Evolutionary conservation across 805 yeast genomes (phyloP), one percentile per base, ranked within the genome.

Genomic region (Metschnikowia rubicola): DNA sequence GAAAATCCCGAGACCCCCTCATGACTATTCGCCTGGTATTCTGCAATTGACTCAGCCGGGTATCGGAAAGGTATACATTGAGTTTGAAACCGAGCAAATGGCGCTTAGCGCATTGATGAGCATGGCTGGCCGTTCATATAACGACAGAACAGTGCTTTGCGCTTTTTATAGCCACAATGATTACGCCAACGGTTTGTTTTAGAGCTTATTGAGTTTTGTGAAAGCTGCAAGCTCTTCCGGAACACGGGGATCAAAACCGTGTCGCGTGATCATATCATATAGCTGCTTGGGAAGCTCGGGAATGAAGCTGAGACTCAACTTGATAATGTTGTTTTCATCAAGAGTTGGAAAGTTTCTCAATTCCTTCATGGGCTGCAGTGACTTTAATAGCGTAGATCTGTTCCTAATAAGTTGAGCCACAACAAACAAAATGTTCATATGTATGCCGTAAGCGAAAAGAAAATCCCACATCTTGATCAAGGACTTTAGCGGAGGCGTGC

Each of bases 391-490:
- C 30, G 74, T 67, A 9, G 81, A 76, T 47, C 97, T 71, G 49
- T 86, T 83, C 36, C 84, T 70, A 4, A 87, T 81, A 19, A 90
- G 67, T 61, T 88, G 96, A 2, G 97, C 92, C 8, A 89, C 88
- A 3, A 90, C 80, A 55, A 89, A 86, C 34, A 91, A 70, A 29
- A 91, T 78, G 65, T 91, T 90, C 83, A 89, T 77, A 59, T 91
- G 96, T 15, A 86, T 80, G 0, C 97, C 97, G 58, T 88, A 90
- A 3, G 97, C 96, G 65, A 90, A 86, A 56, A 89, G 67, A 54
- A 90, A 86, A 63, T 90, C 97, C 97, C 97, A 90, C 13, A 90
- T 71, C 48, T 81, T 78, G 34, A 90, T 66, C 1, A 87, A 86
- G 52, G 90, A 88, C 30, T 71, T 68, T 38, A 91, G 69, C 0